A percentile compares a stretch with the other conserved stretches of the same genome.
These are phyloP conservation scores for Claviceps africana DNA, from an alignment of 2,329 filamentous ascomycete genomes.

Conservation along the genomic window DNA sequence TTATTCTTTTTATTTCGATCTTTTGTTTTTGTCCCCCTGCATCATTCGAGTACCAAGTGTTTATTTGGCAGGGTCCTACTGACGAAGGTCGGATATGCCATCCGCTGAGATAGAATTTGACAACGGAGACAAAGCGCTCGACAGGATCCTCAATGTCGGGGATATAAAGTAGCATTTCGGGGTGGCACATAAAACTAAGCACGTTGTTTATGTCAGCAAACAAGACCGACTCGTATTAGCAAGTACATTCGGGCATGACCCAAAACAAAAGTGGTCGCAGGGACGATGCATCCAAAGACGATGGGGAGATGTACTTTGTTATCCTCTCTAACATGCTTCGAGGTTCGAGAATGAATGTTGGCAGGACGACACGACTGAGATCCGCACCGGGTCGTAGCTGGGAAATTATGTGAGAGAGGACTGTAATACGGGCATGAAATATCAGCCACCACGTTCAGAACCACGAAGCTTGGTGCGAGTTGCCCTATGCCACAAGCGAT, in stretches of 20 bases:
- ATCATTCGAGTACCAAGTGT: neutral
- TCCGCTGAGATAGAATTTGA: slow-evolving; percentile 95
- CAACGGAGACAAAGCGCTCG: slow-evolving; percentile 81
- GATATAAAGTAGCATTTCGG: slow-evolving; percentile 84
- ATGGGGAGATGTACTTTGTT: slow-evolving; percentile 61
- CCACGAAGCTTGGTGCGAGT: neutral
- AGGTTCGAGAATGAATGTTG: slow-evolving; percentile 95
- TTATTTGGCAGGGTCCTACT: slow-evolving; percentile 20
- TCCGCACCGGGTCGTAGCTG: slow-evolving; percentile 92
- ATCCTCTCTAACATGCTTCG: slow-evolving; percentile 97
- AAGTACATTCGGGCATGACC: neutral
- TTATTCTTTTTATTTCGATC: neutral
- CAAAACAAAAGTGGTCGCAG: neutral
- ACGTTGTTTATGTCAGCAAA: neutral
- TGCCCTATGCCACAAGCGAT: neutral
- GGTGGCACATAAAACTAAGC: slow-evolving; percentile 93
- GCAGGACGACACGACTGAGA: slow-evolving; percentile 82
- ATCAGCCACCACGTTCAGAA: neutral
- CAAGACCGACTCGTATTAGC: neutral
- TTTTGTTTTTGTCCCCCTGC: neutral
- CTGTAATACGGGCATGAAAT: slow-evolving; percentile 28
- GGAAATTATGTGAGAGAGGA: slow-evolving; percentile 92
- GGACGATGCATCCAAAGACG: neutral
- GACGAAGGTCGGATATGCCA: slow-evolving; percentile 98
- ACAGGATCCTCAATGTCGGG: slow-evolving; percentile 77